Evolutionary conservation across 2,329 filamentous ascomycete genomes (phyloP).

Genomic region (Penicillium expansum): DNA sequence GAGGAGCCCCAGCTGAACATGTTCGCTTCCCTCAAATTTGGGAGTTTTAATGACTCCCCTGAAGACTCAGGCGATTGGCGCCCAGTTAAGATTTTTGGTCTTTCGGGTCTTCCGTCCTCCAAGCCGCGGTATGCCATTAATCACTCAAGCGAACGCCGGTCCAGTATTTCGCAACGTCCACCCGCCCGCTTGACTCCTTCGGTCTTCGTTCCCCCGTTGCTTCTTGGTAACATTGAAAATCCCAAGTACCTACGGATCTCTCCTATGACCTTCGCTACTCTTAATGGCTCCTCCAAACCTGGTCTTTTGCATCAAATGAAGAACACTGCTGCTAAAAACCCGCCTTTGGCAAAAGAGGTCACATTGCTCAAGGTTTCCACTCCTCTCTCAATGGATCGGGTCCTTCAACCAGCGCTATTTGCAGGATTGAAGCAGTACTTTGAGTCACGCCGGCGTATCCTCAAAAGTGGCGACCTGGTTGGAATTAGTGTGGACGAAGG

Average conservation of each 20-base stretch:
- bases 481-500: constrained; percentile 85
- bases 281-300: constrained; percentile 53
- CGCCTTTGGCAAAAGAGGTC: constrained; percentile 70
- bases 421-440: constrained; percentile 87
- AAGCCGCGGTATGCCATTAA: constrained; percentile 58
- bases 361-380: constrained; percentile 86
- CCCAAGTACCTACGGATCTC: constrained; percentile 77
- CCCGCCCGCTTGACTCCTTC: constrained; percentile 53
- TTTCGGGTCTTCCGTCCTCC: constrained; percentile 63
- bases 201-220: constrained; percentile 77
- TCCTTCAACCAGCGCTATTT: constrained; percentile 81
- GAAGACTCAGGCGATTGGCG: constrained; percentile 72
- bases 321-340: constrained; percentile 46
- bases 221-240: constrained; percentile 80
- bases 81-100: constrained; percentile 80
- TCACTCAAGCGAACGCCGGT: constrained; percentile 48
- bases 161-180: constrained; percentile 54
- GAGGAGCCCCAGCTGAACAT: constrained; percentile 62
- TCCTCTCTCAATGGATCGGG: constrained; percentile 79
- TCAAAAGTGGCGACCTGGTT: constrained; percentile 83
- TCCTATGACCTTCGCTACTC: constrained; percentile 45
- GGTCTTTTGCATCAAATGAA: constrained; percentile 54
- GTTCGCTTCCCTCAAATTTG: constrained; percentile 64
- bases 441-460: constrained; percentile 73
- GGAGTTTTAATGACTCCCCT: constrained; percentile 43